These are phyloP conservation scores for Penstemon barbatus DNA, from an alignment of 257 asterid species.

Conservation along the genomic window DNA sequence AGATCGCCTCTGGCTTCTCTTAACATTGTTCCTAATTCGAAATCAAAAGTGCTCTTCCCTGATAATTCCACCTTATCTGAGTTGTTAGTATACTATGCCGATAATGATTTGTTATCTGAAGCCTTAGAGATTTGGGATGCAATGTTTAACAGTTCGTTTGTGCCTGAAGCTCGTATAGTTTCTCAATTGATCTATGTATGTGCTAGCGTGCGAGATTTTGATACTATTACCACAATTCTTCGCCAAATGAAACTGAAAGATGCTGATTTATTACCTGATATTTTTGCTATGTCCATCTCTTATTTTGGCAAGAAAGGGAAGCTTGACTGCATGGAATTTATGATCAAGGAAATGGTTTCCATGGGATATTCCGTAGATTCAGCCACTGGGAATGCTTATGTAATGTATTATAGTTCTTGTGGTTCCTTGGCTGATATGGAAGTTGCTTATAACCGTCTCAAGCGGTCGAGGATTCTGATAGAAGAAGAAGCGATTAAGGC, in stretches of 20 bases:
- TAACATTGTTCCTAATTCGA: no score
- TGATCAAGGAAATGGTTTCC: conserved; percentile 66
- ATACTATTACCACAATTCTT: conserved; percentile 49
- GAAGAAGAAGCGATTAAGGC: conserved; percentile 89
- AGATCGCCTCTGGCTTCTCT: neutral
- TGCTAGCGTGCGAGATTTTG: conserved; percentile 46
- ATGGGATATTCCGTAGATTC: conserved; percentile 73
- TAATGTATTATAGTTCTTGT: conserved; percentile 55
- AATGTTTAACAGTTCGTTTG: conserved; percentile 54
- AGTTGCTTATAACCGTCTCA: conserved; percentile 69
- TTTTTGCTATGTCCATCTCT: conserved; percentile 48
- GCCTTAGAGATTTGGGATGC: conserved; percentile 63
- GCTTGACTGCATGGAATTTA: conserved; percentile 68
- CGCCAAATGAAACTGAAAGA: conserved; percentile 48
- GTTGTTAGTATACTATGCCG: conserved; percentile 46
- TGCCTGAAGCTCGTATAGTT: conserved; percentile 49
- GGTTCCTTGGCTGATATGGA: conserved; percentile 71
- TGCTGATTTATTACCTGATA: conserved; percentile 34
- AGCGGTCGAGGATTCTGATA: conserved; percentile 78
- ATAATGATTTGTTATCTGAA: conserved; percentile 43
- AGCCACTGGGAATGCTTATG: conserved; percentile 70
- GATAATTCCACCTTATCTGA: conserved; percentile 42
- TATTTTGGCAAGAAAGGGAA: conserved; percentile 71
- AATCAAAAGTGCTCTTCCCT: neutral
- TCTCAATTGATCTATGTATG: conserved; percentile 49